Evolutionary conservation across 192 early-diverging fungal species (phyloP), one percentile per base, ranked within the genome.

Genomic region (Fimicolochytrium jonesii): DNA sequence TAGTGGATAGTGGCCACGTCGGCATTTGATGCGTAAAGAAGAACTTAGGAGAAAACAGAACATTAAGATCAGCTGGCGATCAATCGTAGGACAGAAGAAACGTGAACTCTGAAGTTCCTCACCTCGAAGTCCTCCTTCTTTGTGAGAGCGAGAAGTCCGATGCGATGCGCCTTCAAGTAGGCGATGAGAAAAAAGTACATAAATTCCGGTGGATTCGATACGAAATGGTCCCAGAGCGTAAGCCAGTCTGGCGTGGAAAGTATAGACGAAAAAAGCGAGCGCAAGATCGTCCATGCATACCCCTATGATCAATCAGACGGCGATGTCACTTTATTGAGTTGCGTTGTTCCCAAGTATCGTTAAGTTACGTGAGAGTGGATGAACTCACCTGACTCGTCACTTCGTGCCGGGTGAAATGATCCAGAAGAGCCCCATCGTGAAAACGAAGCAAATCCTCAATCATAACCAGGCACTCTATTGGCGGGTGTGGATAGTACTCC

Each of bases 401-500:
- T 47, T 72, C 66, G 35, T 64, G 41, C 13, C 50, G 6, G 0
- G 62, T 60, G 59, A 85, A 84, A 64, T 85, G 83, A 4, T 46
- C 43, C 4, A 75, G 50, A 3, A 85, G 61, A 5, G 74, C 75
- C 3, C 54, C 61, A 70, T 84, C 80, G 54, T 85, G 79, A 47
- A 50, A 74, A 2, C 25, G 66, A 2, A 85, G 49, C 22, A 85
- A 39, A 22, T 80, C 69, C 56, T 81, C 77, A 2, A 85, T 54
- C 22, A 84, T 39, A 26, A 70, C 79, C 17, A 85, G 69, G 30
- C 60, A 68, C 58, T 85, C 81, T 13, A 85, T 56, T 0, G 83
- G 83, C 2, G 83, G 83, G 45, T 84, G 84, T 1, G 83, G 83
- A 67, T 77, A 80, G 41, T 84, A 85, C 18, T 85, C 82, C 83